Conservation (phyloP, 345 rosid genomes). For the Salix koriyanagi region DNA sequence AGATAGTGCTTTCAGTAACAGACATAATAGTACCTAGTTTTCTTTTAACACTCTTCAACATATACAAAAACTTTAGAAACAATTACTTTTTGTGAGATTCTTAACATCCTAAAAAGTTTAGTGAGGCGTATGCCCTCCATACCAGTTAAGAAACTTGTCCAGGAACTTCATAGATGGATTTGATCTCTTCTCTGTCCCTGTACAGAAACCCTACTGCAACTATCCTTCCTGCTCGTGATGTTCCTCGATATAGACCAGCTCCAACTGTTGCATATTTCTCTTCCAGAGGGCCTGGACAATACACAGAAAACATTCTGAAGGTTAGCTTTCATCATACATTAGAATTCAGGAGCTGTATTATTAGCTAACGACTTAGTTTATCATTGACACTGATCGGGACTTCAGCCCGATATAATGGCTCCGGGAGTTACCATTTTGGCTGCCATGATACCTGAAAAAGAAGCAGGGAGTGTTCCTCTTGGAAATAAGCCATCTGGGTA, state of each 20-base stretch:
- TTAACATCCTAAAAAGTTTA: too few relatives aligned
- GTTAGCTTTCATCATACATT: slow-evolving; percentile 20
- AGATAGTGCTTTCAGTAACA: too few relatives aligned
- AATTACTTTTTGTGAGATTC: too few relatives aligned
- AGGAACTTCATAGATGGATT: too few relatives aligned
- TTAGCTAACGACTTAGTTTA: too few relatives aligned
- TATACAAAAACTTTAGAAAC: too few relatives aligned
- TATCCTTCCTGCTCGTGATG: slow-evolving; percentile 42
- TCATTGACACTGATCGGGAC: not conserved
- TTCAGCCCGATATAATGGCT: slow-evolving; percentile 80
- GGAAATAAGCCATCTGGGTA: slow-evolving; percentile 36
- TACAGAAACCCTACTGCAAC: slow-evolving; percentile 56
- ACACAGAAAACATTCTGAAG: slow-evolving; percentile 77
- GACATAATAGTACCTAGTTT: too few relatives aligned
- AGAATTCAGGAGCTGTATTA: too few relatives aligned
- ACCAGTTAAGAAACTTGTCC: too few relatives aligned
- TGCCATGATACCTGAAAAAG: slow-evolving; percentile 45
- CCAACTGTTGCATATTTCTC: slow-evolving; percentile 78
- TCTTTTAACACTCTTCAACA: too few relatives aligned
- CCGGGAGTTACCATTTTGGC: slow-evolving; percentile 81
- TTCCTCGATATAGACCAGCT: slow-evolving; percentile 50
- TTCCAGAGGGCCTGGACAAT: slow-evolving; percentile 67
- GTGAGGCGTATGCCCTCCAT: too few relatives aligned
- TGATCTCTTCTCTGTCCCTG: not conserved
- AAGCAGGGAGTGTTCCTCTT: slow-evolving; percentile 20